Conservation (phyloP, 2,329 filamentous ascomycete genomes). For the Calonectria leucothoes region DNA sequence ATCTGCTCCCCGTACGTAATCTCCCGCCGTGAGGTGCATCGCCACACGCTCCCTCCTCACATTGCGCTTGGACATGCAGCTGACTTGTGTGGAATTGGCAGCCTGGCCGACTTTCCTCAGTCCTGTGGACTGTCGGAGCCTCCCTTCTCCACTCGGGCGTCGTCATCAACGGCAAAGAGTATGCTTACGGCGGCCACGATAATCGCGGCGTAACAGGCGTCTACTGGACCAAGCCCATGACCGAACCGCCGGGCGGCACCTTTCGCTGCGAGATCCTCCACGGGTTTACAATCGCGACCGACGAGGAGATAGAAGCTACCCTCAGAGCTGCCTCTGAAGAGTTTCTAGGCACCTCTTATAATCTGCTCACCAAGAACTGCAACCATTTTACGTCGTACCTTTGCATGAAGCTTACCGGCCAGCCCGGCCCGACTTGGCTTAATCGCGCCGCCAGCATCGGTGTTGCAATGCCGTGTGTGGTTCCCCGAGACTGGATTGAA, state of each 20-base stretch:
- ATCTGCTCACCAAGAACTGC: slow-evolving; percentile 86
- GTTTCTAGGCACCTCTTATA: slow-evolving; percentile 82
- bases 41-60: neutral
- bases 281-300: slow-evolving; percentile 78
- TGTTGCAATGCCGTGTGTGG: slow-evolving; percentile 82
- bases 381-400: slow-evolving; percentile 88
- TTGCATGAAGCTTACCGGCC: slow-evolving; percentile 78
- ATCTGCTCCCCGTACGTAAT: slow-evolving; percentile 73
- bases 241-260: slow-evolving; percentile 80
- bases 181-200: slow-evolving; percentile 87
- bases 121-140: slow-evolving; percentile 82
- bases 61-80: slow-evolving; percentile 16
- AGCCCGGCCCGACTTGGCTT: slow-evolving; percentile 78
- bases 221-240: slow-evolving; percentile 82
- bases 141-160: slow-evolving; percentile 86
- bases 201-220: slow-evolving; percentile 78
- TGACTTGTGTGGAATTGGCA: slow-evolving; percentile 47
- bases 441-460: slow-evolving; percentile 89
- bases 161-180: slow-evolving; percentile 83
- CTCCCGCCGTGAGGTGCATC: slow-evolving; percentile 1
- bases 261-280: slow-evolving; percentile 82
- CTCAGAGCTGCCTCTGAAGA: slow-evolving; percentile 76
- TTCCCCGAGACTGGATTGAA: slow-evolving; percentile 84
- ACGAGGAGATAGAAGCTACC: slow-evolving; percentile 77
- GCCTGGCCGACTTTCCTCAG: slow-evolving; percentile 79